Conservation (phyloP, 345 rosid species). For the Theobroma cacao region DNA sequence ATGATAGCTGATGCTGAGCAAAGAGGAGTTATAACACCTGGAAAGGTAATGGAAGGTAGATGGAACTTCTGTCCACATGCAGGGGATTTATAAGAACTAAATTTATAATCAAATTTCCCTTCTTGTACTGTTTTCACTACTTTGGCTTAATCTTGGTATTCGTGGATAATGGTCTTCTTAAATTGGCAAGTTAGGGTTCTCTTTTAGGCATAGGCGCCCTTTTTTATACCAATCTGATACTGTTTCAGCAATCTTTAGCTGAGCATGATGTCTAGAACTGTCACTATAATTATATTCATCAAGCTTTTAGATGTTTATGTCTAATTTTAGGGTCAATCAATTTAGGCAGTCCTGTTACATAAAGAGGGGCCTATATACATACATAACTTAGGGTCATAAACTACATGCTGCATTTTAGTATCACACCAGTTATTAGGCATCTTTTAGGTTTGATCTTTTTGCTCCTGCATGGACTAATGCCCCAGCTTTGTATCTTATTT, state of each 20-base stretch:
- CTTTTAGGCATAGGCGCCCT: not conserved
- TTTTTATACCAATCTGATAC: not conserved
- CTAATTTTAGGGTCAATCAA: not conserved
- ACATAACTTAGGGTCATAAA: not conserved
- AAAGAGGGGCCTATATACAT: not conserved
- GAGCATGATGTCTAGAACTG: not conserved
- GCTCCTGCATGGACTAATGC: not conserved
- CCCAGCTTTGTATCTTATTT: not conserved
- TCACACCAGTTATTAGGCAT: not conserved
- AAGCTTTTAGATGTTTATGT: not conserved
- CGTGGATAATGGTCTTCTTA: not conserved
- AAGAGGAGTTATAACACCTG: constrained; percentile 70
- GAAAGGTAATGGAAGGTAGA: constrained; percentile 56
- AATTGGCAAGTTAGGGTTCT: not conserved
- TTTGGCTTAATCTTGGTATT: not conserved
- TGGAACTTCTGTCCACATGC: not conserved
- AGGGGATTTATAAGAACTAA: not conserved
- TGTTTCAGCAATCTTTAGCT: not conserved
- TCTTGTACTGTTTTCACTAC: not conserved
- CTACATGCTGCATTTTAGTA: not conserved
- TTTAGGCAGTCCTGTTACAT: not conserved
- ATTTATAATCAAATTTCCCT: too few species aligned
- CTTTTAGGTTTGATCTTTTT: not conserved
- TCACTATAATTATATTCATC: not conserved
- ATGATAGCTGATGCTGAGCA: constrained; percentile 94